Conservation (phyloP, 805 yeast species). For the Candida endomychidarum region DNA sequence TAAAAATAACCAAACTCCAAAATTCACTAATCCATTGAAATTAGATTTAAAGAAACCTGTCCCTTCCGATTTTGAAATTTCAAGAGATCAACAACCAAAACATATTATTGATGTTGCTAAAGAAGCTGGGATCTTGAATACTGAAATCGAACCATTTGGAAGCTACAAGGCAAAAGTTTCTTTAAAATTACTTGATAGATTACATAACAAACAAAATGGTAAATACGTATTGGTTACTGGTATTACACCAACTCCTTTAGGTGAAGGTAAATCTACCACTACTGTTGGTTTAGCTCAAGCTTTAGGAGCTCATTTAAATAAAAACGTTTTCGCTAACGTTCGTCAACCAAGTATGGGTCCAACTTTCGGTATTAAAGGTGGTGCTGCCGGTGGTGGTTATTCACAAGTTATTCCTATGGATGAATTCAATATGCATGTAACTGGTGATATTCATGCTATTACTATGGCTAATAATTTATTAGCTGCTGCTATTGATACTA, state of each 20-base stretch:
- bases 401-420: conserved; percentile 99
- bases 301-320: conserved; percentile 82
- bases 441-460: conserved; percentile 97
- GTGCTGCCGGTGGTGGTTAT: conserved; percentile 99
- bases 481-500: conserved; percentile 95
- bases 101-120: conserved; percentile 69
- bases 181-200: conserved; percentile 59
- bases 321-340: conserved; percentile 86
- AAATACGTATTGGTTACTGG: conserved; percentile 92
- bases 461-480: conserved; percentile 89
- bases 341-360: conserved; percentile 99
- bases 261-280: conserved; percentile 97
- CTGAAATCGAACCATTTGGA: conserved; percentile 87
- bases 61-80: conserved; percentile 88
- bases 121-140: conserved; percentile 76
- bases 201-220: conserved; percentile 67
- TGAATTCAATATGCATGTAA: conserved; percentile 94
- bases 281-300: conserved; percentile 98
- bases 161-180: conserved; percentile 86
- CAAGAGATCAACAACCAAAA: conserved; percentile 87
- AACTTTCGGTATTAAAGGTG: conserved; percentile 97
- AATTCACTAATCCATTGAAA: conserved; percentile 51
- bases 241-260: conserved; percentile 96
- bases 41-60: conserved; percentile 59
- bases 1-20: conserved; percentile 42